phyloP scores from a whole-genome alignment of 805 yeast species.

The Saturnispora kantuleensis region DNA sequence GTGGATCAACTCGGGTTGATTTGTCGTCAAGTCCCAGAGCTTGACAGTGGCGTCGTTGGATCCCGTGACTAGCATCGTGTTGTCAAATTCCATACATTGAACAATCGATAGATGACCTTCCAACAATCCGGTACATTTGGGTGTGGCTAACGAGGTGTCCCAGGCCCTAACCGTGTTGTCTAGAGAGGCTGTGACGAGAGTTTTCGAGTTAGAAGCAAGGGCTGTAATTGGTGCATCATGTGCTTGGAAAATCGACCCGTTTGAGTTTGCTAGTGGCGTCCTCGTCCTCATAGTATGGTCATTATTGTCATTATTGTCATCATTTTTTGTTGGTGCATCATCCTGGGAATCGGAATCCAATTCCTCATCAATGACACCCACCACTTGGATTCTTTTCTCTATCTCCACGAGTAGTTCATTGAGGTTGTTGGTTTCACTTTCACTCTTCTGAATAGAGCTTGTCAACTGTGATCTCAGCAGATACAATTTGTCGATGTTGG shows the following conservation, averaged over 20 bases:
- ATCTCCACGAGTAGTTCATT: constrained; percentile 39
- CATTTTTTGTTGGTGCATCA: constrained; percentile 22
- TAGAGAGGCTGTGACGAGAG: constrained; percentile 64
- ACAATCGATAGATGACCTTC: constrained; percentile 56
- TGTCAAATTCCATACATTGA: constrained; percentile 46
- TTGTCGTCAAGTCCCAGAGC: constrained; percentile 41
- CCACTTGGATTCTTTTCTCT: constrained; percentile 33
- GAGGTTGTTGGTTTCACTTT: constrained; percentile 47
- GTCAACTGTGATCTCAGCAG: constrained; percentile 43
- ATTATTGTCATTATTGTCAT: constrained; percentile 10
- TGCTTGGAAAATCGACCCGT: constrained; percentile 45
- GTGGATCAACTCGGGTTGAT: constrained; percentile 25
- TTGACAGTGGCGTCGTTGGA: constrained; percentile 54
- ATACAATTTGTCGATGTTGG: constrained; percentile 42
- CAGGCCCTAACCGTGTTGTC: constrained; percentile 77
- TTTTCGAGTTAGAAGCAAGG: constrained; percentile 67
- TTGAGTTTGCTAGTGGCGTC: constrained; percentile 31
- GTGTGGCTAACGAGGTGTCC: constrained; percentile 45
- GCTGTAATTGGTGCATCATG: constrained; percentile 46
- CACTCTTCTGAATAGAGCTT: constrained; percentile 49
- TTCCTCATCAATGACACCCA: constrained; percentile 29
- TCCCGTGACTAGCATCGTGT: constrained; percentile 40
- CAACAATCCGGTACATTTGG: constrained; percentile 39
- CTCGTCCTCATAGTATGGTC: constrained; percentile 3
- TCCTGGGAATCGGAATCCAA: constrained; percentile 47